phyloP scores from a whole-genome alignment of 2,329 filamentous ascomycete species.

The Drechslerella coelobrocha region DNA sequence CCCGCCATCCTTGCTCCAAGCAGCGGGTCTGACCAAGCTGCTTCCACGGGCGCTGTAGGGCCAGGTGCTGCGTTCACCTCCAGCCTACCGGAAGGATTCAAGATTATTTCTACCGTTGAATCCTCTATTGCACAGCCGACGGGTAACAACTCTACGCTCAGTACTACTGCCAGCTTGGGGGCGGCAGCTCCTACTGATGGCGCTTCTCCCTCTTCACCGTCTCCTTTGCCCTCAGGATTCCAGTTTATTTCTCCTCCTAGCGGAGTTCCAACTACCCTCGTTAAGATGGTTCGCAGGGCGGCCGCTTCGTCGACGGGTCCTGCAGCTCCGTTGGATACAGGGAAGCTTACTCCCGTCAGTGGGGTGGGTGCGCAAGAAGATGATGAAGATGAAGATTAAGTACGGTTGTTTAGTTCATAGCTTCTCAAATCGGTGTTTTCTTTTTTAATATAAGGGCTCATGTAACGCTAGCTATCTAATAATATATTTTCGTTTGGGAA shows the following conservation, averaged over 20 bases:
- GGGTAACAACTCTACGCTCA: background rate
- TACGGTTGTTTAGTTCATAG: no score
- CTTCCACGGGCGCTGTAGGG: background rate
- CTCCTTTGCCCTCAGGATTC: conserved; percentile 22
- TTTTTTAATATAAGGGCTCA: no score
- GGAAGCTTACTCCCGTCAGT: no score
- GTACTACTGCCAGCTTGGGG: background rate
- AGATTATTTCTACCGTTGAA: background rate
- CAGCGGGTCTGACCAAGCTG: background rate
- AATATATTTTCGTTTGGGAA: no score
- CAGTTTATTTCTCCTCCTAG: background rate
- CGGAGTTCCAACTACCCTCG: background rate
- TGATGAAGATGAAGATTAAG: no score
- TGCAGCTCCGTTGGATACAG: background rate
- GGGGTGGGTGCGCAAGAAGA: no score
- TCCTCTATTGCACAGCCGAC: background rate
- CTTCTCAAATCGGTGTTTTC: no score
- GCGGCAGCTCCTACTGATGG: background rate
- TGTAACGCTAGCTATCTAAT: no score
- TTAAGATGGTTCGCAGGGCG: background rate
- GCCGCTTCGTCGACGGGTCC: background rate
- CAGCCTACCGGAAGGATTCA: background rate
- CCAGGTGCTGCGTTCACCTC: background rate
- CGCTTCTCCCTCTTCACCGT: background rate
- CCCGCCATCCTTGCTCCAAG: background rate